phyloP scores from a whole-genome alignment of 345 rosid species.

The Noccaea caerulescens region DNA sequence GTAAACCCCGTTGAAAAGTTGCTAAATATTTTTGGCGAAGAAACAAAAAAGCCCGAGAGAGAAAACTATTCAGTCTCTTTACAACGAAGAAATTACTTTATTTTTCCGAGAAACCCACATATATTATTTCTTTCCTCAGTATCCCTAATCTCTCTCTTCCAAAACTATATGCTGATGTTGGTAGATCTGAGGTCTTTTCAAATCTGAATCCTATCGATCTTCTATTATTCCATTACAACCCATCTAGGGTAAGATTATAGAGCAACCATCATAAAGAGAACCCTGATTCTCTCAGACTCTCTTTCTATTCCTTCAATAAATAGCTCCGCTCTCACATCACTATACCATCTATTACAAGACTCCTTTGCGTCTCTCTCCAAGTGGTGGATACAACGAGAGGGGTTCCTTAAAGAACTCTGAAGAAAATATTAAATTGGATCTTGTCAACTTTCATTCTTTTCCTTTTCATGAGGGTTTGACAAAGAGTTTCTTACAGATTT shows the following conservation, averaged over 20 bases:
- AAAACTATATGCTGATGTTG: neutral
- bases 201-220: slow-evolving; percentile 21
- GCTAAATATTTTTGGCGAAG: slow-evolving; percentile 14
- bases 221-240: slow-evolving; percentile 47
- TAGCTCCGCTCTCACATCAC: slow-evolving; percentile 8
- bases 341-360: neutral
- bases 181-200: slow-evolving; percentile 33
- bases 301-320: slow-evolving; percentile 44
- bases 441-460: slow-evolving; percentile 20
- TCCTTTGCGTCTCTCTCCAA: neutral
- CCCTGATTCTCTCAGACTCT: slow-evolving; percentile 21
- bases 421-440: slow-evolving; percentile 1
- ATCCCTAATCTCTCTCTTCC: neutral
- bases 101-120: slow-evolving; percentile 22
- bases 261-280: slow-evolving; percentile 14
- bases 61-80: slow-evolving; percentile 2
- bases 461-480: slow-evolving; percentile 72
- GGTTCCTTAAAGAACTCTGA: neutral
- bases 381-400: neutral
- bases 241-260: slow-evolving; percentile 29
- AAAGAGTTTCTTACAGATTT: slow-evolving; percentile 77
- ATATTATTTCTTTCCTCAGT: neutral
- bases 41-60: neutral
- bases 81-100: slow-evolving; percentile 6
- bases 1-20: slow-evolving; percentile 37